phyloP scores from a whole-genome alignment of 2,329 filamentous ascomycete genomes.

The Colletotrichum sublineola region DNA sequence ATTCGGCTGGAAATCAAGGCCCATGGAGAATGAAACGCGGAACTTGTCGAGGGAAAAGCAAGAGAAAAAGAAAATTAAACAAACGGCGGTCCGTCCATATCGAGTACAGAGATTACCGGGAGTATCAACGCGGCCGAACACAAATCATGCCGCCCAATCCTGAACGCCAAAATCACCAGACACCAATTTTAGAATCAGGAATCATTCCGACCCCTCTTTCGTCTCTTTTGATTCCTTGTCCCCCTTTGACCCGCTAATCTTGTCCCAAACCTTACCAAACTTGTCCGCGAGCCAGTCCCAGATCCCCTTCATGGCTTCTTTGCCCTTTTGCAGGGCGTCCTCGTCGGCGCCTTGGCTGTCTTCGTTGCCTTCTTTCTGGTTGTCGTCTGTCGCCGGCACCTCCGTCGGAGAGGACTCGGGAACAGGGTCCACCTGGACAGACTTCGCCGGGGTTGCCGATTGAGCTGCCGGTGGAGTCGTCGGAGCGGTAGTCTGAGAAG shows the following conservation, averaged over 20 bases:
- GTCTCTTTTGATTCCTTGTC: background rate
- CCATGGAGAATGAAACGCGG: no score
- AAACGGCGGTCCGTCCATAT: background rate
- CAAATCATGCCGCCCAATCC: conserved; percentile 25
- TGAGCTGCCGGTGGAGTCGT: conserved; percentile 30
- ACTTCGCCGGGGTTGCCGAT: conserved; percentile 37
- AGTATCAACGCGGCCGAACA: conserved; percentile 31
- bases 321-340: conserved; percentile 48
- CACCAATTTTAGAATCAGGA: background rate
- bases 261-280: conserved; percentile 60
- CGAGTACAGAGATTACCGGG: conserved; percentile 1
- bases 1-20: background rate
- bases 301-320: conserved; percentile 52
- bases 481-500: conserved; percentile 32
- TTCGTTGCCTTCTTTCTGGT: conserved; percentile 24
- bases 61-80: background rate
- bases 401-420: conserved; percentile 43
- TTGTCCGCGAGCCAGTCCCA: conserved; percentile 68
- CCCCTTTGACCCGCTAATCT: conserved; percentile 51
- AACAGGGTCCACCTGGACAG: conserved; percentile 45
- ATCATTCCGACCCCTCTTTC: conserved; percentile 27
- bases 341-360: conserved; percentile 46
- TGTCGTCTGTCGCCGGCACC: conserved; percentile 34
- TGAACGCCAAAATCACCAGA: conserved; percentile 31
- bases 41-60: no score